phyloP scores from a whole-genome alignment of 1,139 yeast species.

The Nakaseomyces bracarensis region DNA sequence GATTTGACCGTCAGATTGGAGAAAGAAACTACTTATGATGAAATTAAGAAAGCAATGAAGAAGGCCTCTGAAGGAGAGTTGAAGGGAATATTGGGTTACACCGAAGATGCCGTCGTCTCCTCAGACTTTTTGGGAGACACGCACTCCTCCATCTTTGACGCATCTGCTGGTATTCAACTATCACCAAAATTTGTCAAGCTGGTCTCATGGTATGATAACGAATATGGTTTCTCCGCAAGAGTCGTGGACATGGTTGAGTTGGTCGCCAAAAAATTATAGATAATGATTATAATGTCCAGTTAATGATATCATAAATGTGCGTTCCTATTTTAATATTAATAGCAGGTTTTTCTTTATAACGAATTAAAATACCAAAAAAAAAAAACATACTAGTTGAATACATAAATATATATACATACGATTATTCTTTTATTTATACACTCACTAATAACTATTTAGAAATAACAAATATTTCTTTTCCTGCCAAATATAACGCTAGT shows the following conservation, averaged over 20 bases:
- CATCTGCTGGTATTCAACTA: constrained; percentile 71
- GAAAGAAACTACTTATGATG: constrained; percentile 65
- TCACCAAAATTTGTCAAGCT: constrained; percentile 79
- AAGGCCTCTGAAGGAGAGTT: constrained; percentile 62
- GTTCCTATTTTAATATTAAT: too few species aligned
- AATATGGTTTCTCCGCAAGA: constrained; percentile 85
- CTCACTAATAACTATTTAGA: too few species aligned
- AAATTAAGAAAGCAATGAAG: constrained; percentile 62
- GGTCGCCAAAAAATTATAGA: constrained; percentile 3
- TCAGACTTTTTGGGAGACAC: constrained; percentile 71
- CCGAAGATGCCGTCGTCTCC: constrained; percentile 79
- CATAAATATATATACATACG: not conserved
- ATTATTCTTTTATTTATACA: not conserved
- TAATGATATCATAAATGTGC: too few species aligned
- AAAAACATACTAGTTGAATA: not conserved
- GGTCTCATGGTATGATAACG: constrained; percentile 85
- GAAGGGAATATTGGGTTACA: constrained; percentile 74
- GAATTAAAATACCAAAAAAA: too few species aligned
- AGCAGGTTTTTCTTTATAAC: constrained; percentile 5
- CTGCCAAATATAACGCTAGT: too few species aligned
- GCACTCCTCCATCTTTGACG: constrained; percentile 75
- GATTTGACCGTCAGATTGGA: constrained; percentile 64
- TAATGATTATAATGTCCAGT: too few species aligned
- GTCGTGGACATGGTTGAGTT: constrained; percentile 74
- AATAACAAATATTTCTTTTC: not conserved